These are phyloP conservation scores for Acacia acuminata DNA, from an alignment of 306 rosid species.

Conservation along the genomic window DNA sequence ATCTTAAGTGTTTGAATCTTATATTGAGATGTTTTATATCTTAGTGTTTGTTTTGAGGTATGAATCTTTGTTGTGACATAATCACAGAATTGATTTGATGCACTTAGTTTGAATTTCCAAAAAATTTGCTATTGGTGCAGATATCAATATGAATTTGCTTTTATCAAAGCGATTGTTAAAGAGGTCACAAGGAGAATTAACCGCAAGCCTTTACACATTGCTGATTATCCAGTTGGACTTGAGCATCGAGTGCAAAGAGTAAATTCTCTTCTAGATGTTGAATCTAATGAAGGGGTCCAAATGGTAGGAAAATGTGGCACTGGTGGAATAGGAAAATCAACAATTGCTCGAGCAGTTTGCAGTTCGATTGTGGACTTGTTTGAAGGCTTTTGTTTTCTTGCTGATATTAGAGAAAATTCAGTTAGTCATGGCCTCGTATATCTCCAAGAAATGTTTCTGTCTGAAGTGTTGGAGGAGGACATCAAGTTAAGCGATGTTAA, in stretches of 20 bases:
- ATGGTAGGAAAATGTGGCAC: slow-evolving; percentile 4
- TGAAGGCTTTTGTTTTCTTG: background rate
- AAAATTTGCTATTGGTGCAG: background rate
- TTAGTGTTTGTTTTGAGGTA: background rate
- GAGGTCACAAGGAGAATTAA: background rate
- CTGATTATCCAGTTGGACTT: background rate
- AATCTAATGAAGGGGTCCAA: background rate
- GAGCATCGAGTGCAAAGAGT: background rate
- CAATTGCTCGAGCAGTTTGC: background rate
- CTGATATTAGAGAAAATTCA: background rate
- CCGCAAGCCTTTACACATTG: background rate
- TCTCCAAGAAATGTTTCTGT: slow-evolving; percentile 1
- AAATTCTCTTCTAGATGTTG: background rate
- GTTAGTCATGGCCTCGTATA: background rate
- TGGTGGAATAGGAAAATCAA: background rate
- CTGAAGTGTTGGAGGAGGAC: background rate
- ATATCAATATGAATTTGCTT: background rate
- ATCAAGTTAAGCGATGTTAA: background rate
- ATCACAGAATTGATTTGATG: background rate
- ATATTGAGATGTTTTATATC: background rate
- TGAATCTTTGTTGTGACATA: background rate
- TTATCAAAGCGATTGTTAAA: background rate
- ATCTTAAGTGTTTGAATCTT: background rate
- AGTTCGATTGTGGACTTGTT: background rate
- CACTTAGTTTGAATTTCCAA: background rate